phyloP scores from a whole-genome alignment of 164 flowering plant genomes.

The Protea cynaroides region DNA sequence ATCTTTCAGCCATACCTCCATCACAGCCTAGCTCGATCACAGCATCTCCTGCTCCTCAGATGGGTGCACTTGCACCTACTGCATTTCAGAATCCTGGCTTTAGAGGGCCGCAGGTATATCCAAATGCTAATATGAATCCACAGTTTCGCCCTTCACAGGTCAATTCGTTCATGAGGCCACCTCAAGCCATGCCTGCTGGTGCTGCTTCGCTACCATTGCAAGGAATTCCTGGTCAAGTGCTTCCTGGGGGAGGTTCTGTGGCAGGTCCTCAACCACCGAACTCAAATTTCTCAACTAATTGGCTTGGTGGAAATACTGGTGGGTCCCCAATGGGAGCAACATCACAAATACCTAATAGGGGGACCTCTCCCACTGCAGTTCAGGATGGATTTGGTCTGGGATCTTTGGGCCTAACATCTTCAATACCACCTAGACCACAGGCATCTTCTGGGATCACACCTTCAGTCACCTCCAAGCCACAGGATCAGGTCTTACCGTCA shows the following conservation, averaged over 20 bases:
- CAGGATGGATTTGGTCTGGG: slow-evolving; percentile 25
- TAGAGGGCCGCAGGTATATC: slow-evolving; percentile 42
- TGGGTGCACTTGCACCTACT: slow-evolving; percentile 27
- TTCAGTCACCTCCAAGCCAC: slow-evolving; percentile 25
- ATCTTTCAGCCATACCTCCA: slow-evolving; percentile 44
- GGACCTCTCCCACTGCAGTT: slow-evolving; percentile 21
- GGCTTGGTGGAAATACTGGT: slow-evolving; percentile 42
- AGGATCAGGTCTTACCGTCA: slow-evolving; percentile 23
- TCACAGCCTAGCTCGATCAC: slow-evolving; percentile 30
- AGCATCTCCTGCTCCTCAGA: slow-evolving; percentile 36
- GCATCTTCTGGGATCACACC: neutral
- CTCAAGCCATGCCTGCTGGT: slow-evolving; percentile 38
- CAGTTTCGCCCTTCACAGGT: slow-evolving; percentile 45
- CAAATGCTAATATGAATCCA: slow-evolving; percentile 34
- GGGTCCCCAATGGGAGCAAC: slow-evolving; percentile 26
- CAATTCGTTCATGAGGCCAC: slow-evolving; percentile 45
- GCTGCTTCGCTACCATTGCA: slow-evolving; percentile 37
- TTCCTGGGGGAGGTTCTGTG: slow-evolving; percentile 30
- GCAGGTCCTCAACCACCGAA: slow-evolving; percentile 24
- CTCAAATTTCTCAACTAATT: slow-evolving; percentile 45
- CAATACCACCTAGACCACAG: neutral
- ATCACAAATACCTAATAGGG: slow-evolving; percentile 40
- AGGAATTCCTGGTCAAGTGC: slow-evolving; percentile 27
- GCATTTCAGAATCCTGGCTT: slow-evolving; percentile 48
- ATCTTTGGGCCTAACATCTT: slow-evolving; percentile 10